A percentile compares a stretch with the other conserved stretches of the same genome.
Evolutionary conservation across 148 eudicot genomes (phyloP).

Genomic region (Suaeda aralocaspica): DNA sequence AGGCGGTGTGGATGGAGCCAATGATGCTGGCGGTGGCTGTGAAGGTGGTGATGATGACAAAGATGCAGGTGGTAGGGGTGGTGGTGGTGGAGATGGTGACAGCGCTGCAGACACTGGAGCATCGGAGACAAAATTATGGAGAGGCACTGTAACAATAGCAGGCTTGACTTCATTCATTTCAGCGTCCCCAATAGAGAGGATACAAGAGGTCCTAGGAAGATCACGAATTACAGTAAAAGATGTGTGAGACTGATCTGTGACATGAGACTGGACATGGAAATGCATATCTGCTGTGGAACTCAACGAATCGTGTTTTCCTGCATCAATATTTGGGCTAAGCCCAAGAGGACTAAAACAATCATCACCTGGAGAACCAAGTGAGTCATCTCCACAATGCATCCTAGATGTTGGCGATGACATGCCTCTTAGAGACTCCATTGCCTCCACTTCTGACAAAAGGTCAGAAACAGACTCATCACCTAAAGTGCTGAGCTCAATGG

Average conservation of each 20-base stretch:
- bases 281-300: constrained; percentile 49
- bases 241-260: constrained; percentile 24
- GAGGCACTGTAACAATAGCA: constrained; percentile 20
- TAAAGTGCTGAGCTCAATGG: constrained; percentile 73
- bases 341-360: constrained; percentile 69
- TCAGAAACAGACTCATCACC: constrained; percentile 96
- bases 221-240: constrained; percentile 33
- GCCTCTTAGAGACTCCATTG: constrained; percentile 77
- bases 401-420: constrained; percentile 59
- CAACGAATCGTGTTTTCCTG: constrained; percentile 46
- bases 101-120: constrained; percentile 12
- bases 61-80: neutral
- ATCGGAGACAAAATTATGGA: constrained; percentile 27
- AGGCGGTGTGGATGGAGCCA: neutral
- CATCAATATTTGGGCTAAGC: constrained; percentile 49
- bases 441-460: constrained; percentile 91
- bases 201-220: constrained; percentile 32
- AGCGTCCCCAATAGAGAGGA: constrained; percentile 32
- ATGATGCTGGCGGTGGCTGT: neutral
- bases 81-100: constrained; percentile 15
- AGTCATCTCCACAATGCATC: constrained; percentile 60
- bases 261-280: constrained; percentile 35
- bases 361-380: constrained; percentile 48
- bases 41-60: neutral
- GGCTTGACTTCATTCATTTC: constrained; percentile 34